Evolutionary conservation across 495 filamentous ascomycete species (phyloP), one percentile per base, ranked within the genome.

Genomic region (Neurospora terricola): DNA sequence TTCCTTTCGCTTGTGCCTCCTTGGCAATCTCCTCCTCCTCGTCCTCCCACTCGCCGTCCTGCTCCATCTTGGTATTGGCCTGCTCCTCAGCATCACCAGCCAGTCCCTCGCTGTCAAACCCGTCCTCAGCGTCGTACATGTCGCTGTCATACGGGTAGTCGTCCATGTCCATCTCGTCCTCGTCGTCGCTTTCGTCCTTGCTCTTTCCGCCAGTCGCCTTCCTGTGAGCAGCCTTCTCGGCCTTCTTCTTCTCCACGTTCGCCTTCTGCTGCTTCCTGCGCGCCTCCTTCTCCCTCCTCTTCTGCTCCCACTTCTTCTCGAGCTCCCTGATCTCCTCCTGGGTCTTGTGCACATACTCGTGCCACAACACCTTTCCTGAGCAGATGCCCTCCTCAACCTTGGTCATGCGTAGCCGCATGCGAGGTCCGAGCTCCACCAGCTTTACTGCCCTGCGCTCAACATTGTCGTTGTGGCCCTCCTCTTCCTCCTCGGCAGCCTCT

Each of bases 341-440:
- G 2, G 90, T 90, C 86, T 98, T 99, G 76, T 87, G 87, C 71
- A 97, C 87, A 77, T 91, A 96, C 77, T 97, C 94, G 82, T 99
- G 96, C 96, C 96, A 98, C 91, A 99, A 92, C 40, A 97, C 87
- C 82, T 93, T 94, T 45, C 96, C 96, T 39, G 89, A 87, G 78
- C 94, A 98, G 14, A 98, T 81, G 18, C 94, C 96, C 75, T 98
- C 96, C 80, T 99, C 96, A 12, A 99, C 94, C 83, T 99, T 98
- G 70, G 91, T 91, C 88, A 99, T 87, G 54, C 95, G 88, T 39
- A 99, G 82, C 76, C 88, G 91, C 91, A 99, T 88, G 70, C 96
- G 90, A 4, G 96, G 96, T 0, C 96, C 96, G 10, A 98, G 84
- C 80, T 99, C 96, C 4, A 96, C 90, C 34, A 98, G 83, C 79